These are phyloP conservation scores for Colletotrichum trifolii DNA, from an alignment of 2,329 filamentous ascomycete genomes.

Conservation along the genomic window DNA sequence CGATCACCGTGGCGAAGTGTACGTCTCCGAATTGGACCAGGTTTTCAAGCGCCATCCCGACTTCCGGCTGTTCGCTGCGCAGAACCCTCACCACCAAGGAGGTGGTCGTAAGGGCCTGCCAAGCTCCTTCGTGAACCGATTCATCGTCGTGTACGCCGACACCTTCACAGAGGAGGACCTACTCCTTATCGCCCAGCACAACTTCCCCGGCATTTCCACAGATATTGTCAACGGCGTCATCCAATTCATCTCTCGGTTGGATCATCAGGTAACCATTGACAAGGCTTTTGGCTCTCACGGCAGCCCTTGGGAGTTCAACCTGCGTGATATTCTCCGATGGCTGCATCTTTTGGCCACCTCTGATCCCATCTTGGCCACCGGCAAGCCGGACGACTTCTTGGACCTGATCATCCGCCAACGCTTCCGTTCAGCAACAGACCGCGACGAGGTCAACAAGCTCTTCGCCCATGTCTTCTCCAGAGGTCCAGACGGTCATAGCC, in stretches of 20 bases:
- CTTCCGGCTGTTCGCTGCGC: slow-evolving; percentile 95
- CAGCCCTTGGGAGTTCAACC: slow-evolving; percentile 95
- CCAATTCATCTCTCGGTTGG: slow-evolving; percentile 82
- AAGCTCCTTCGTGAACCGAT: slow-evolving; percentile 96
- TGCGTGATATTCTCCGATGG: slow-evolving; percentile 92
- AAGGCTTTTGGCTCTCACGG: slow-evolving; percentile 70
- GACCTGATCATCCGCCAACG: slow-evolving; percentile 87
- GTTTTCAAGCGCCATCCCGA: slow-evolving; percentile 89
- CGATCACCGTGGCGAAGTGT: slow-evolving; percentile 95
- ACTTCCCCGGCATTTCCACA: slow-evolving; percentile 73
- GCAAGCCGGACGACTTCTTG: slow-evolving; percentile 77
- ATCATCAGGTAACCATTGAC: slow-evolving; percentile 73
- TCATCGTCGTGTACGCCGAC: slow-evolving; percentile 97
- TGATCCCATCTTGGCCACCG: slow-evolving; percentile 70
- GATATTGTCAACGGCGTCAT: slow-evolving; percentile 76
- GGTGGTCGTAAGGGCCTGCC: slow-evolving; percentile 95
- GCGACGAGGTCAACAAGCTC: slow-evolving; percentile 70
- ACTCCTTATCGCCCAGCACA: slow-evolving; percentile 80
- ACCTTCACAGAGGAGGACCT: slow-evolving; percentile 86
- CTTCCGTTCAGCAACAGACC: slow-evolving; percentile 80
- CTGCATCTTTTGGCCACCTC: slow-evolving; percentile 74
- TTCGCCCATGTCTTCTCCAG: slow-evolving; percentile 73
- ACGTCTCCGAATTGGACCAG: slow-evolving; percentile 93
- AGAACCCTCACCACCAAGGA: slow-evolving; percentile 97
- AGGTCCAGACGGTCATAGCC: slow-evolving; percentile 66